Conservation (phyloP, 495 filamentous ascomycete species). For the Apiosordaria backusii region DNA sequence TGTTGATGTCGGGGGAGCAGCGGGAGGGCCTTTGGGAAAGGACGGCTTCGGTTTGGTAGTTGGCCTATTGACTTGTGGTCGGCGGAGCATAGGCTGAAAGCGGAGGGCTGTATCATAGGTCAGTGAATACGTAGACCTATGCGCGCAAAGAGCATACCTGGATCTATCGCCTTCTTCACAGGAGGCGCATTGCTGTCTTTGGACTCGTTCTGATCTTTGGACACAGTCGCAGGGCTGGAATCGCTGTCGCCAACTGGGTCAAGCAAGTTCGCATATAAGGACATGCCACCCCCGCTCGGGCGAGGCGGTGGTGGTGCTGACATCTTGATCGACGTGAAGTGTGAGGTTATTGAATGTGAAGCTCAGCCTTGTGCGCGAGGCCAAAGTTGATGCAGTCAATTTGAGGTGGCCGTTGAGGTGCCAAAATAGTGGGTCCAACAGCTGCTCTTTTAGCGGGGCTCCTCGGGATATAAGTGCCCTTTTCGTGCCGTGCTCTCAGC, state of each 20-base stretch:
- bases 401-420: not conserved
- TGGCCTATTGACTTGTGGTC: conserved; percentile 62
- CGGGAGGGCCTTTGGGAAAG: conserved; percentile 37
- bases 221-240: conserved; percentile 57
- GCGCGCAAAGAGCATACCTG: conserved; percentile 26
- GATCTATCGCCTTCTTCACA: conserved; percentile 69
- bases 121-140: not conserved
- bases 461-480: not conserved
- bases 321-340: conserved; percentile 7
- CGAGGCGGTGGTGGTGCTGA: conserved; percentile 20
- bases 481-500: not conserved
- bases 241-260: conserved; percentile 40
- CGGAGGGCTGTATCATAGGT: conserved; percentile 52
- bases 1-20: conserved; percentile 17
- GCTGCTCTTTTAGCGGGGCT: not conserved
- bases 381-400: not conserved
- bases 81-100: conserved; percentile 69
- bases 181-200: conserved; percentile 56
- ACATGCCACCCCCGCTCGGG: conserved; percentile 40
- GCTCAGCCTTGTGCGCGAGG: conserved; percentile 1
- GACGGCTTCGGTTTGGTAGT: conserved; percentile 69
- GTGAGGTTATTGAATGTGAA: not conserved
- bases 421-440: not conserved
- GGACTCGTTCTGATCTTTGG: conserved; percentile 76
- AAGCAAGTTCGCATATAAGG: conserved; percentile 56